These are phyloP conservation scores for Monilinia polystroma DNA, from an alignment of 2,329 filamentous ascomycete species.

Conservation along the genomic window DNA sequence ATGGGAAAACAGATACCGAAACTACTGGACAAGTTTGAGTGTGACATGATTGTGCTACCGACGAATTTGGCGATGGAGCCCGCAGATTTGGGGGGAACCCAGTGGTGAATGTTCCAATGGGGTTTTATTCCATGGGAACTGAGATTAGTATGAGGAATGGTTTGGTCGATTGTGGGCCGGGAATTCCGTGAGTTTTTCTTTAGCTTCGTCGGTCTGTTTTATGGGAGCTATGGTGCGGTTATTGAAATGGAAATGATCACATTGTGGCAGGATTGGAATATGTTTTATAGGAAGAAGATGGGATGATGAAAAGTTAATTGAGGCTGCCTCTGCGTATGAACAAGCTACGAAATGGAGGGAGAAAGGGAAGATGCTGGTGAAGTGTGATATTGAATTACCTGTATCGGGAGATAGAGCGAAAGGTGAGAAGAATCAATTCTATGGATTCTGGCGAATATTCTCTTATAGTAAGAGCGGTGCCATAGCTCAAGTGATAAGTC, in stretches of 20 bases:
- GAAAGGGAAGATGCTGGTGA: neutral
- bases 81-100: conserved; percentile 7
- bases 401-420: neutral
- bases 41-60: conserved; percentile 17
- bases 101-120: conserved; percentile 14
- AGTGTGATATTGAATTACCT: neutral
- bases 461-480: too few relatives aligned
- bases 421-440: too few relatives aligned
- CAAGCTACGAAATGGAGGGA: conserved; percentile 30
- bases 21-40: conserved; percentile 8
- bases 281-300: conserved; percentile 60
- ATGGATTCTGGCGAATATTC: too few relatives aligned
- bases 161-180: conserved; percentile 10
- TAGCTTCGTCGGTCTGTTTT: neutral
- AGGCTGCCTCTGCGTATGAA: conserved; percentile 66
- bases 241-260: neutral
- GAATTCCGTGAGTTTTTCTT: conserved; percentile 16
- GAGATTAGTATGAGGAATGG: neutral
- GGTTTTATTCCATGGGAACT: neutral
- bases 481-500: too few relatives aligned
- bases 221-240: too few relatives aligned
- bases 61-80: neutral
- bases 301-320: conserved; percentile 59
- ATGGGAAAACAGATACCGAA: conserved; percentile 19
- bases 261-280: conserved; percentile 39